These are phyloP conservation scores for Ecytonucleospora hepatopenaei DNA, from an alignment of 371 early-diverging fungal species.

Conservation along the genomic window DNA sequence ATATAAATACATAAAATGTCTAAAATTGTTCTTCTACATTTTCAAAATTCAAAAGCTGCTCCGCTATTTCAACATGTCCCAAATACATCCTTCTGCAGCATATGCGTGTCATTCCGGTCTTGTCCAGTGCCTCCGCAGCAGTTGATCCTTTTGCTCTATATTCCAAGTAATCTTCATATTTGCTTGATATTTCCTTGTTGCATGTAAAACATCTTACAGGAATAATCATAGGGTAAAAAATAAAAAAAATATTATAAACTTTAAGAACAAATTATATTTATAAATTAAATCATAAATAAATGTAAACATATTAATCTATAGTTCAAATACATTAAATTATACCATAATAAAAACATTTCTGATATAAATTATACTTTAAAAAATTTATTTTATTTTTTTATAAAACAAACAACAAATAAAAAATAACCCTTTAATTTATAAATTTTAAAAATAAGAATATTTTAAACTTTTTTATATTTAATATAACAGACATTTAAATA, in stretches of 20 bases:
- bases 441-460: background rate
- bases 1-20: too few species aligned
- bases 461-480: too few species aligned
- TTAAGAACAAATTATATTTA: background rate
- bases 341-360: too few species aligned
- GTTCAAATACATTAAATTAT: too few species aligned
- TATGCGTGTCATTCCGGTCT: slow-evolving; percentile 79
- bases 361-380: background rate
- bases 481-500: too few species aligned
- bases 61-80: slow-evolving; percentile 92
- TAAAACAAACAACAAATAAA: too few species aligned
- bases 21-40: slow-evolving; percentile 4
- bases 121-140: slow-evolving; percentile 68
- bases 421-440: background rate
- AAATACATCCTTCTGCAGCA: slow-evolving; percentile 97
- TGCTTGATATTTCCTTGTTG: slow-evolving; percentile 92
- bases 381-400: background rate
- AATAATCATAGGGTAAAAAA: slow-evolving; percentile 69
- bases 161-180: slow-evolving; percentile 80
- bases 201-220: slow-evolving; percentile 86
- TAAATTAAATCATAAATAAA: background rate
- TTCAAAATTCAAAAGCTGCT: slow-evolving; percentile 85
- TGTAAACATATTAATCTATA: too few species aligned
- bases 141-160: slow-evolving; percentile 65
- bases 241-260: too few species aligned